A percentile compares a stretch with the other conserved stretches of the same genome.
Evolutionary conservation across 768 basidiomycete genomes (phyloP).

Genomic region (Mycena leptocephala): DNA sequence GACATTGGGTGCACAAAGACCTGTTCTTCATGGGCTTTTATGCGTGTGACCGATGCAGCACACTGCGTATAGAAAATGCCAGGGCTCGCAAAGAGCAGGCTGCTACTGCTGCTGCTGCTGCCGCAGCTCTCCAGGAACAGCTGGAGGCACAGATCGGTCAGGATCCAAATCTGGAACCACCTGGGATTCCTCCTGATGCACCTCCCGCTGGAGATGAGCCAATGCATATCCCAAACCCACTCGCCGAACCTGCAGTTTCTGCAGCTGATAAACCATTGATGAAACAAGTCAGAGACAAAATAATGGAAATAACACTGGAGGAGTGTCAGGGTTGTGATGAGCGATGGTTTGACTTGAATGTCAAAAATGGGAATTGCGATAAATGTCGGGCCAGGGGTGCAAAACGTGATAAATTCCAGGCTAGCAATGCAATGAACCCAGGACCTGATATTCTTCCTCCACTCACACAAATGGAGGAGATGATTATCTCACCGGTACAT

Average conservation of each 20-base stretch:
- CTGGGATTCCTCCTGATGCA: neutral
- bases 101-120: neutral
- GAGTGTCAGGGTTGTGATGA: conserved; percentile 3
- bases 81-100: no score
- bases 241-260: neutral
- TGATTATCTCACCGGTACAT: conserved; percentile 16
- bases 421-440: neutral
- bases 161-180: neutral
- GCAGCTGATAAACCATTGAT: neutral
- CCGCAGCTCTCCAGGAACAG: neutral
- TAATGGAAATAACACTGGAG: conserved; percentile 1
- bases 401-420: neutral
- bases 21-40: neutral
- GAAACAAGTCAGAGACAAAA: neutral
- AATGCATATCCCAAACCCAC: neutral
- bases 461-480: conserved; percentile 16
- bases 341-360: conserved; percentile 29
- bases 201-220: neutral
- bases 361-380: neutral
- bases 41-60: neutral
- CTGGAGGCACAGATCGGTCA: neutral
- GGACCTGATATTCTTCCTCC: neutral
- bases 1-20: neutral
- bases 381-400: neutral
- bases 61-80: no score